These are phyloP conservation scores for Amanita rubescens DNA, from an alignment of 768 basidiomycete species.

Conservation along the genomic window DNA sequence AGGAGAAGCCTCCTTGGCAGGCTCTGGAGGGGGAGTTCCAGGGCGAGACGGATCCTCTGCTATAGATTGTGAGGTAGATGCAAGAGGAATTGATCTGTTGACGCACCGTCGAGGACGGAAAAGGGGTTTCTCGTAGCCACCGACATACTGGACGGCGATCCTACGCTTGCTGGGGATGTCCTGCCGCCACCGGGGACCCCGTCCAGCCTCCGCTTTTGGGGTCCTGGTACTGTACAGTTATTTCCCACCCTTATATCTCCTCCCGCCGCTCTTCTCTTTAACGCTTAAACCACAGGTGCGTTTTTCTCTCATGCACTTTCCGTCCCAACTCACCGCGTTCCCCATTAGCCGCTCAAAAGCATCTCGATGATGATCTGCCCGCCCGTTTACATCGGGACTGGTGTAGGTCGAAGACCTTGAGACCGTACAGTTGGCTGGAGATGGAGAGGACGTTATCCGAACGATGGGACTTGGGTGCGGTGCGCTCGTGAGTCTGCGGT, in stretches of 20 bases:
- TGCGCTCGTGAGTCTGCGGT: slow-evolving; percentile 34
- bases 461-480: slow-evolving; percentile 91
- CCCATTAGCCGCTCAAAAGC: slow-evolving; percentile 73
- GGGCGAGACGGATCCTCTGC: slow-evolving; percentile 43
- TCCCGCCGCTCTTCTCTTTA: slow-evolving; percentile 14
- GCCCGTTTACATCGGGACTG: slow-evolving; percentile 48
- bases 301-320: too few relatives aligned
- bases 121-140: slow-evolving; percentile 86
- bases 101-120: slow-evolving; percentile 72
- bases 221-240: slow-evolving; percentile 47
- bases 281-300: slow-evolving; percentile 65
- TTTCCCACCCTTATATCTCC: slow-evolving; percentile 7
- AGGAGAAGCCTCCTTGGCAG: slow-evolving; percentile 20
- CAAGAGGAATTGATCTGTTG: not conserved
- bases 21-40: slow-evolving; percentile 27
- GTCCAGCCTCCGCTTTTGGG: slow-evolving; percentile 25
- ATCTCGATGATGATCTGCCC: slow-evolving; percentile 82
- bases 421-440: slow-evolving; percentile 83
- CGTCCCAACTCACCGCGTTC: too few relatives aligned
- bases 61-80: slow-evolving; percentile 16
- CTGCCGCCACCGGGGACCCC: slow-evolving; percentile 3
- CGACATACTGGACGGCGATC: slow-evolving; percentile 78
- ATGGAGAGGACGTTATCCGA: slow-evolving; percentile 29
- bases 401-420: slow-evolving; percentile 78
- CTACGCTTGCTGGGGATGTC: slow-evolving; percentile 25